phyloP scores from a whole-genome alignment of 306 rosid species.

The Prosopis cineraria region DNA sequence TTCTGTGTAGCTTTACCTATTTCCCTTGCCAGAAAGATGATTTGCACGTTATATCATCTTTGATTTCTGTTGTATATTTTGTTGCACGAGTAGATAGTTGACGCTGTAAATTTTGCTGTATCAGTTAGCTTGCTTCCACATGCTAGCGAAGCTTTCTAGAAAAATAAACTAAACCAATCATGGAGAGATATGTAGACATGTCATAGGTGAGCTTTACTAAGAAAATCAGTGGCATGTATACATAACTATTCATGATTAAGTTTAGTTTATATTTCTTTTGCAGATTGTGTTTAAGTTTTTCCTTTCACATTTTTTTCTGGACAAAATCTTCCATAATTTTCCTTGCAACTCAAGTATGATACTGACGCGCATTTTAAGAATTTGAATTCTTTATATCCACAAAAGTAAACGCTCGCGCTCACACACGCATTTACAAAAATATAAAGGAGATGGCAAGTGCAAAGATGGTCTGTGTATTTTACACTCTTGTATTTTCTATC shows the following conservation, averaged over 20 bases:
- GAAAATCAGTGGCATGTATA: background rate
- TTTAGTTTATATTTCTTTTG: background rate
- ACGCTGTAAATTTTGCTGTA: constrained; percentile 25
- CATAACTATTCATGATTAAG: background rate
- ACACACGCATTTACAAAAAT: background rate
- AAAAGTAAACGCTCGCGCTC: background rate
- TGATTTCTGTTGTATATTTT: constrained; percentile 45
- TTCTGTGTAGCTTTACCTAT: constrained; percentile 56
- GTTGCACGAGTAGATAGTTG: constrained; percentile 12
- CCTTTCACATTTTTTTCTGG: background rate
- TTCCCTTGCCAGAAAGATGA: constrained; percentile 31
- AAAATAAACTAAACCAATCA: background rate
- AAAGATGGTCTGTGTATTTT: background rate
- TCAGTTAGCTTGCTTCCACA: constrained; percentile 26
- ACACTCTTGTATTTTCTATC: no score
- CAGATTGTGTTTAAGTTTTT: background rate
- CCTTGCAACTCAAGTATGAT: background rate
- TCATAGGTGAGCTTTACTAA: background rate
- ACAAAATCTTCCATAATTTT: background rate
- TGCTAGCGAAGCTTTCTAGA: constrained; percentile 14
- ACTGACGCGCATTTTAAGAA: no score
- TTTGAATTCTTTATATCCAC: no score
- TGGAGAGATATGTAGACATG: background rate
- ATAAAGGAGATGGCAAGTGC: background rate
- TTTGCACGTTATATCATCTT: constrained; percentile 33